phyloP scores from a whole-genome alignment of 2,329 filamentous ascomycete genomes.

The Fusarium piperis region DNA sequence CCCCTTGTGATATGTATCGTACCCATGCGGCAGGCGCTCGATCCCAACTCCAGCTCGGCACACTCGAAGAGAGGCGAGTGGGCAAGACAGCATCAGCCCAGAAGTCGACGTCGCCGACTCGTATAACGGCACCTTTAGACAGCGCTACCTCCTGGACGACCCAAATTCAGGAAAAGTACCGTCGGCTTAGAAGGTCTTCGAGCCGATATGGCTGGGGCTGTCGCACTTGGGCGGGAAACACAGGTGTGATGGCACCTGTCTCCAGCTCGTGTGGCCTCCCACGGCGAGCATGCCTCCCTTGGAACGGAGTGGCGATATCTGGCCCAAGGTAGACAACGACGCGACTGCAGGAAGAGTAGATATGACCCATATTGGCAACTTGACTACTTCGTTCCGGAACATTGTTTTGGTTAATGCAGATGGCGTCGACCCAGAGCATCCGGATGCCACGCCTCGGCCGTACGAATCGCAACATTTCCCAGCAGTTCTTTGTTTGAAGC shows the following conservation, averaged over 20 bases:
- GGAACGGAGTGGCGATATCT: not conserved
- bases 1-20: not conserved
- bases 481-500: not conserved
- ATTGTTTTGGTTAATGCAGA: not conserved
- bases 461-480: not conserved
- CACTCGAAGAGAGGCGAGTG: not conserved
- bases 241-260: not conserved
- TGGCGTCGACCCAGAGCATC: slow-evolving; percentile 1
- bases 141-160: not conserved
- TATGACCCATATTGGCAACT: not conserved
- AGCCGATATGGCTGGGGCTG: not conserved
- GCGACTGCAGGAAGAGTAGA: not conserved
- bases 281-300: not conserved
- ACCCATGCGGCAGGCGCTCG: not conserved
- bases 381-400: not conserved
- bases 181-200: not conserved
- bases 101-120: not conserved
- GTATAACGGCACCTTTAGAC: not conserved
- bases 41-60: not conserved
- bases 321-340: not conserved
- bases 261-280: not conserved
- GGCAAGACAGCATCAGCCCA: not conserved
- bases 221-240: not conserved
- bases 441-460: not conserved
- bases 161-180: not conserved